Evolutionary conservation across 495 filamentous ascomycete species (phyloP), one percentile per base, ranked within the genome.

Genomic region (Podospora didyma): DNA sequence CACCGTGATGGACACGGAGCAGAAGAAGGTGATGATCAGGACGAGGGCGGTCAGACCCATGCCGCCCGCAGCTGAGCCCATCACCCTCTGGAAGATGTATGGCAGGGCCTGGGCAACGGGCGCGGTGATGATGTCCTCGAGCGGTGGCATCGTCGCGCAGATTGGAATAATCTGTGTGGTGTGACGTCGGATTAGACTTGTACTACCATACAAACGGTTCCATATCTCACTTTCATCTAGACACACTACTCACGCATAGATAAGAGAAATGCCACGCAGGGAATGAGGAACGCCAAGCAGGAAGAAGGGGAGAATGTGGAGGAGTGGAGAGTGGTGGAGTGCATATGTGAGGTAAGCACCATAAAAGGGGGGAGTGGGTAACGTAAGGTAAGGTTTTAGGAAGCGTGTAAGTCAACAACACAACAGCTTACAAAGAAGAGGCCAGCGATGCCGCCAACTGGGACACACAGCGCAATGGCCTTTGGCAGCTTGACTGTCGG

Each of bases 31-130:
- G 49, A 92, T 86, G 5, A 87, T 82, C 22, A 92, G 77, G 55
- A 91, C 81, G 5, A 92, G 73, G 65, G 89, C 86, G 10, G 89
- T 78, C 2, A 93, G 75, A 3, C 80, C 89, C 44, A 93, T 87
- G 2, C 86, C 88, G 20, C 89, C 88, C 16, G 66, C 76, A 17
- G 79, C 70, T 24, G 76, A 79, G 10, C 82, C 82, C n/a, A 82
- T 84, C 21, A 81, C 82, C 0, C 65, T 76, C 51, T 79, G 81
- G 67, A 82, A 84, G 56, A 86, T 68, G 44, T 79, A 70, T 7
- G 77, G 79, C 44, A 86, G 76, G 2, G 83, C 82, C 58, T 86
- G 83, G 17, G 77, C 80, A 53, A 80, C 81, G 5, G 75, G 67
- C n/a, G 82, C 80, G 4, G 59, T 59, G 14, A 83, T 69, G 46